Evolutionary conservation across 306 rosid species (phyloP).

Genomic region (Vigna hirtella): DNA sequence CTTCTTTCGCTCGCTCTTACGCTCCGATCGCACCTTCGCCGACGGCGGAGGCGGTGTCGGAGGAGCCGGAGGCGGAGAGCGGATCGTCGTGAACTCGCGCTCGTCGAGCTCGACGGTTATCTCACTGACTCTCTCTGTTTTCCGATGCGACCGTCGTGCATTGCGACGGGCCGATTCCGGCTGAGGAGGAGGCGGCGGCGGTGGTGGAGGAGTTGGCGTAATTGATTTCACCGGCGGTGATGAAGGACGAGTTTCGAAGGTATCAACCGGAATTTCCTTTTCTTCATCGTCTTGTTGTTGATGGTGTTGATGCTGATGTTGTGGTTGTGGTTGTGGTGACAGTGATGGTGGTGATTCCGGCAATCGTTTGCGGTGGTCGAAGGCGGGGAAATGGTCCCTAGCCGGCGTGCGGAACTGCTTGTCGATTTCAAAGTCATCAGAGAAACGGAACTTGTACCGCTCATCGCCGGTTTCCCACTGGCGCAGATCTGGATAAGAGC

Average conservation of each 20-base stretch:
- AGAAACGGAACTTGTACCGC: constrained; percentile 61
- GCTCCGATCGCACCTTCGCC: constrained; percentile 46
- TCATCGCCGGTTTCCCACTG: constrained; percentile 58
- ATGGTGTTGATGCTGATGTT: not conserved
- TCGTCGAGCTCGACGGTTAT: constrained; percentile 38
- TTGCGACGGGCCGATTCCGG: constrained; percentile 30
- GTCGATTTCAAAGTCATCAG: constrained; percentile 70
- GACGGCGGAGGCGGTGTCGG: constrained; percentile 33
- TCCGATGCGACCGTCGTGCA: constrained; percentile 16
- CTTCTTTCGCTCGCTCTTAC: constrained; percentile 46
- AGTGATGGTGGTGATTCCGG: not conserved
- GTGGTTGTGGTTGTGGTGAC: not conserved
- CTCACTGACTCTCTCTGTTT: constrained; percentile 14
- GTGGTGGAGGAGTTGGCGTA: constrained; percentile 55
- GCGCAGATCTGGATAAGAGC: constrained; percentile 91
- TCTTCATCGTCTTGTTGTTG: constrained; percentile 23
- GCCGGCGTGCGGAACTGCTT: constrained; percentile 53
- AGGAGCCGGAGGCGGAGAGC: constrained; percentile 38
- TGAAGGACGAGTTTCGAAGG: constrained; percentile 40
- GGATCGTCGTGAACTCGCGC: constrained; percentile 10
- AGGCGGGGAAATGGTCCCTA: not conserved
- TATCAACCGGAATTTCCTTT: constrained; percentile 77
- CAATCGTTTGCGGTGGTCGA: constrained; percentile 21
- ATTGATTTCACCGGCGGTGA: constrained; percentile 37
- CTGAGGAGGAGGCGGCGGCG: constrained; percentile 45